Base-by-base conservation (phyloP, 1,284 basidiomycete species). In the Caloboletus inedulis region DNA sequence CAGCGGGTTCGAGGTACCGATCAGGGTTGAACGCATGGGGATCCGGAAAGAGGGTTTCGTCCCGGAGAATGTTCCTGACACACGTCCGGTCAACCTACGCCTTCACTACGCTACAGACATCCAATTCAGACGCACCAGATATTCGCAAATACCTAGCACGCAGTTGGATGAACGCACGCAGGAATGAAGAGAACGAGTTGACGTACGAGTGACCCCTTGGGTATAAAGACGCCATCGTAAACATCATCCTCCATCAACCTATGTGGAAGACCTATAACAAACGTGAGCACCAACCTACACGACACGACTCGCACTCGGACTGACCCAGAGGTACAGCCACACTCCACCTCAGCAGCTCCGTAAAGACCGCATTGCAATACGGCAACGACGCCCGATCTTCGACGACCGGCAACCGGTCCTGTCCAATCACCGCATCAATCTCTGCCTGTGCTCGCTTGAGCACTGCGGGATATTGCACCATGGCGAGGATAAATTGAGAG, bases 401-500 rank as follows among this genome's bases (percentile, higher is more conserved):
- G 47, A 82, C 76, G 2, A 62, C 71, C 1, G 83, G 84, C 9
- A 85, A 66, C 9, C 80, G 70, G 36, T 76, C 74, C 19, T 44
- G 47, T 9, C 78, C 78, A 12, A 81, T 68, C 3, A 82, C 74
- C 0, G 56, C 51, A 54, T 85, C 82, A n/a, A 86, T 74, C 54
- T 85, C 84, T 18, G 72, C 68, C 59, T 84, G 82, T 3, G 81
- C 78, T 49, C 74, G 75, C 39, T 60, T 66, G 39, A 80, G 73
- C 1, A 72, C 73, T 4, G 74, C 72, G 1, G 84, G 83, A 57
- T 81, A 63, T 9, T 70, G 65, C 39, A 82, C 70, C 77, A 87
- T 81, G 7, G 79, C 79, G 46, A 86, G 72, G n/a, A 86, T 64
- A 60, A 85, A 83, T 43, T 81, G 77, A 8, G 71, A 69, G 39